A percentile compares a stretch with the other conserved stretches of the same genome.
Evolutionary conservation across 2,329 filamentous ascomycete genomes (phyloP).

Genomic region (Sporothrix phasma): DNA sequence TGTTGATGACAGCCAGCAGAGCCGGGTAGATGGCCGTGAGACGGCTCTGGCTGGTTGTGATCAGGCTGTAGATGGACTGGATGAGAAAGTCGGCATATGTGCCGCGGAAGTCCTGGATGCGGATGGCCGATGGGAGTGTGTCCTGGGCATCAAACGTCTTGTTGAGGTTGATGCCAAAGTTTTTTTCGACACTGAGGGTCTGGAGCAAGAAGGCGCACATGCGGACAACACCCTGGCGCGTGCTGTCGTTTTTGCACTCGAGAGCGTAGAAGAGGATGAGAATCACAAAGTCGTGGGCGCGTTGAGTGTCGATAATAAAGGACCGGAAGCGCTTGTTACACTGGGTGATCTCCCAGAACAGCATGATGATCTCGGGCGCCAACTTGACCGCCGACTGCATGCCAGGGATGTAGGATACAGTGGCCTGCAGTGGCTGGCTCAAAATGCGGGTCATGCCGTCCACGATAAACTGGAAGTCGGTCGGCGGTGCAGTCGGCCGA

Average conservation of each 20-base stretch:
- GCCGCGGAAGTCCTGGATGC: slow-evolving; percentile 74
- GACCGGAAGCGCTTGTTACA: slow-evolving; percentile 96
- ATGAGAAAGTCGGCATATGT: slow-evolving; percentile 92
- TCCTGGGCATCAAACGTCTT: slow-evolving; percentile 83
- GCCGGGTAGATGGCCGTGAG: slow-evolving; percentile 88
- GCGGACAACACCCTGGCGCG: slow-evolving; percentile 83
- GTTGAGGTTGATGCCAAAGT: slow-evolving; percentile 84
- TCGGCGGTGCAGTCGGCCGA: slow-evolving; percentile 79
- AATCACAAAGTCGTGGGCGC: slow-evolving; percentile 86
- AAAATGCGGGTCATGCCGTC: slow-evolving; percentile 89
- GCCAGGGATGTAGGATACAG: slow-evolving; percentile 77
- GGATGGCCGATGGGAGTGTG: slow-evolving; percentile 69
- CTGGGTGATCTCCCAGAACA: slow-evolving; percentile 95
- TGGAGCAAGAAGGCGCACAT: slow-evolving; percentile 98
- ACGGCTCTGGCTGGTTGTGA: slow-evolving; percentile 82
- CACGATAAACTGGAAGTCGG: slow-evolving; percentile 95
- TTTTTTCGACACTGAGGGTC: slow-evolving; percentile 84
- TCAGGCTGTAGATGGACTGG: slow-evolving; percentile 86
- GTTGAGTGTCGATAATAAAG: slow-evolving; percentile 92
- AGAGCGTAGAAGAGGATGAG: slow-evolving; percentile 87
- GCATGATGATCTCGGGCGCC: slow-evolving; percentile 89
- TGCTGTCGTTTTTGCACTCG: slow-evolving; percentile 73
- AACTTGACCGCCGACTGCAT: slow-evolving; percentile 72
- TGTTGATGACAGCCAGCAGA: slow-evolving; percentile 84
- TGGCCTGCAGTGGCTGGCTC: slow-evolving; percentile 85